phyloP scores from a whole-genome alignment of 176 grass and related monocot species.

The Metroxylon sagu region DNA sequence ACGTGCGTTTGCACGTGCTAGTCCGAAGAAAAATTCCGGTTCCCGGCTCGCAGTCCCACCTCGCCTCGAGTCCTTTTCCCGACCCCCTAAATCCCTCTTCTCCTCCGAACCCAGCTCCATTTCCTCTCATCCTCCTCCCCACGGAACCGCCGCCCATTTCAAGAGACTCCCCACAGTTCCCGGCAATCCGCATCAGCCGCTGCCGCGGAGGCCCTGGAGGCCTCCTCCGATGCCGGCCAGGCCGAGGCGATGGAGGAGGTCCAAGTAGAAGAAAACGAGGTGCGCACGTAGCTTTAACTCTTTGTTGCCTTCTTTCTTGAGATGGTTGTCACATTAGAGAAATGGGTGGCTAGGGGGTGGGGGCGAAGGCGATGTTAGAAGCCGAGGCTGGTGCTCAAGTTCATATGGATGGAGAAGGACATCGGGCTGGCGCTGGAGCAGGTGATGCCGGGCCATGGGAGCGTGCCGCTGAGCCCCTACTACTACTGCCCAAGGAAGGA shows the following conservation, averaged over 20 bases:
- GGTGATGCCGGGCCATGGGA: conserved; percentile 51
- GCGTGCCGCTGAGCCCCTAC: conserved; percentile 59
- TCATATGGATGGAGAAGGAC: conserved; percentile 95
- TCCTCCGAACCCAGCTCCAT: too few species aligned
- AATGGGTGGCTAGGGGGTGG: conserved; percentile 36
- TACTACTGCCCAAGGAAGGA: too few species aligned
- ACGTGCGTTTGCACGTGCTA: too few species aligned
- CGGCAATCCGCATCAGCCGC: conserved; percentile 4
- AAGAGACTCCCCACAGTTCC: too few species aligned
- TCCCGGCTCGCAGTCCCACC: too few species aligned
- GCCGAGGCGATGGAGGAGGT: background rate
- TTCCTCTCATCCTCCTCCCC: too few species aligned
- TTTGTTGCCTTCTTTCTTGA: background rate
- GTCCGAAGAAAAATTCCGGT: too few species aligned
- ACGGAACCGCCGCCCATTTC: too few species aligned
- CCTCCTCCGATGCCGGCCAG: background rate
- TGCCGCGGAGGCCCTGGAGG: conserved; percentile 24
- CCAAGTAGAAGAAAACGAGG: conserved; percentile 23
- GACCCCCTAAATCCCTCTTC: too few species aligned
- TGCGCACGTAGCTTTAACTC: conserved; percentile 4
- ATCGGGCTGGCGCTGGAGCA: conserved; percentile 58
- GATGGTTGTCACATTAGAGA: background rate
- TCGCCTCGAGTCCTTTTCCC: too few species aligned
- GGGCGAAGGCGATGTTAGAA: conserved; percentile 44
- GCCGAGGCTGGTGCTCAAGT: conserved; percentile 53